Conservation (phyloP, 2,329 filamentous ascomycete genomes). For the Sarocladium strictum region DNA sequence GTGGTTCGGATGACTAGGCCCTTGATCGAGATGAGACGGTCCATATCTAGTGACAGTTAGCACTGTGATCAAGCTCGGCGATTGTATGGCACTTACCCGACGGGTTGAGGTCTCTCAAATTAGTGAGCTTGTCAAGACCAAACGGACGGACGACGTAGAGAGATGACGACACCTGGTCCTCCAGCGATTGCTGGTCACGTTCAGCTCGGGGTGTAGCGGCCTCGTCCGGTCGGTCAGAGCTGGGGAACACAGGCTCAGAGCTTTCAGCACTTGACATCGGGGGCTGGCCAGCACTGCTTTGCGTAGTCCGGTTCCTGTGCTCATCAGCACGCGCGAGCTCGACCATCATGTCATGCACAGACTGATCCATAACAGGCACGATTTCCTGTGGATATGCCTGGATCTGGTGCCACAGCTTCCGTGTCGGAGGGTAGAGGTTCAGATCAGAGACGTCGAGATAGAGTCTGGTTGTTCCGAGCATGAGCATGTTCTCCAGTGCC, state of each 20-base stretch:
- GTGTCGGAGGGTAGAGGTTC: conserved; percentile 85
- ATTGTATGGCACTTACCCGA: conserved; percentile 45
- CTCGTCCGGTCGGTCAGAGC: conserved; percentile 64
- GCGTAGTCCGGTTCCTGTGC: conserved; percentile 59
- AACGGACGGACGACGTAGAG: conserved; percentile 86
- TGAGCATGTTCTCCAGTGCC: conserved; percentile 84
- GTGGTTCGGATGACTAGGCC: conserved; percentile 94
- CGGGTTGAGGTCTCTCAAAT: conserved; percentile 90
- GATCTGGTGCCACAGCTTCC: conserved; percentile 92
- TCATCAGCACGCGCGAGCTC: conserved; percentile 80
- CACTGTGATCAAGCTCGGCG: not conserved
- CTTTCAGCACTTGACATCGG: conserved; percentile 49
- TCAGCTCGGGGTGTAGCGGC: conserved; percentile 30
- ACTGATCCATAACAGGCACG: conserved; percentile 92
- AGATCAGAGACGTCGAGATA: conserved; percentile 87
- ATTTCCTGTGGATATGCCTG: conserved; percentile 95
- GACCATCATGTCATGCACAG: conserved; percentile 87
- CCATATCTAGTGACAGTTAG: conserved; percentile 61
- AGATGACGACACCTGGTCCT: conserved; percentile 73
- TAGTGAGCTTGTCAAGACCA: conserved; percentile 79
- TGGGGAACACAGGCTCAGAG: conserved; percentile 71
- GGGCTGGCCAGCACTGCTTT: conserved; percentile 45
- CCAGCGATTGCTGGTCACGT: conserved; percentile 52
- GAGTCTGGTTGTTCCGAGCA: conserved; percentile 74
- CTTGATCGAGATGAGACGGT: conserved; percentile 91